A percentile compares a stretch with the other conserved stretches of the same genome.
Conservation (phyloP, 441 rosid species). For the Rhodomyrtus psidioides region DNA sequence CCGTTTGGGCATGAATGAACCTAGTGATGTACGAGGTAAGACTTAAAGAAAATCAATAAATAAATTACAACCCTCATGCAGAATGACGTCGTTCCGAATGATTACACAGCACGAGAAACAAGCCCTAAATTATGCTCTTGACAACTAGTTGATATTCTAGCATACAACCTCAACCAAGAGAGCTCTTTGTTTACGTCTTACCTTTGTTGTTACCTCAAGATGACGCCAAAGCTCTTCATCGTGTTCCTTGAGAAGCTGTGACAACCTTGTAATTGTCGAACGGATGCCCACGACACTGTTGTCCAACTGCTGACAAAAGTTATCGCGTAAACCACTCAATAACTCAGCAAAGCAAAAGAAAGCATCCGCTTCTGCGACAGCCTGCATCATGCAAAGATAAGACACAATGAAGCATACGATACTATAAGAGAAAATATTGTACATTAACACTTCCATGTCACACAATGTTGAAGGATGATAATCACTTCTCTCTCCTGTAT, state of each 20-base stretch:
- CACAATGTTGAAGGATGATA: neutral
- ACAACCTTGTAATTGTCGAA: constrained; percentile 75
- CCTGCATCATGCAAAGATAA: constrained; percentile 40
- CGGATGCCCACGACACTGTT: constrained; percentile 92
- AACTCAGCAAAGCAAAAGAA: constrained; percentile 95
- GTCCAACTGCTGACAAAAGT: constrained; percentile 97
- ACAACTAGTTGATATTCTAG: neutral
- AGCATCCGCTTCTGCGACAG: constrained; percentile 81
- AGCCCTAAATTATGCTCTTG: neutral
- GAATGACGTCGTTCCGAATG: neutral
- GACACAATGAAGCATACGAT: constrained; percentile 11
- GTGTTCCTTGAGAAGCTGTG: constrained; percentile 83
- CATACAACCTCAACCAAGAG: neutral
- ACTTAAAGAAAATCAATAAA: neutral
- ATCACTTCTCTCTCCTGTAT: neutral
- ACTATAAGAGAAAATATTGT: neutral
- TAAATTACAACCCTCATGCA: neutral
- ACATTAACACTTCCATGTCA: neutral
- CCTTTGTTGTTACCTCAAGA: constrained; percentile 93
- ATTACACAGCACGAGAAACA: neutral
- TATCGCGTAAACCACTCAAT: constrained; percentile 93
- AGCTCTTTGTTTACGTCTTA: constrained; percentile 13
- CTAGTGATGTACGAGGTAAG: neutral
- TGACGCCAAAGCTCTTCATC: constrained; percentile 99
- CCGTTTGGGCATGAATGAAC: neutral